Base-by-base conservation (phyloP, 768 basidiomycete species). In the Suillus weaverae region DNA sequence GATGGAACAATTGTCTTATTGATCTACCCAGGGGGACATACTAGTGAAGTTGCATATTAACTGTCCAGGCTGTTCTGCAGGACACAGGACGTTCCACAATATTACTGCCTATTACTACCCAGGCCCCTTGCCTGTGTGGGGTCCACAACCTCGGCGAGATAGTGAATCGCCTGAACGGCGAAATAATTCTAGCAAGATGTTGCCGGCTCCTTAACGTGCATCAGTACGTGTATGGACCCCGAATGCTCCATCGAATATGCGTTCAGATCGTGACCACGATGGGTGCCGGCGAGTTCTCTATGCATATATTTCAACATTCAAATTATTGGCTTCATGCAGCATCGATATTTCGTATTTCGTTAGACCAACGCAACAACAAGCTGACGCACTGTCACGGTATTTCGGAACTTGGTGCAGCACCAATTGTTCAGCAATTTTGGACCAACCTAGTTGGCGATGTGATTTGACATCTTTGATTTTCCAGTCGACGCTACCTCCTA, bases 161-260 rank as follows among this genome's bases (percentile, higher is more conserved):
- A 2, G 72, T 74, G 4, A 77, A 80, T 61, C 62, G 75, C 30
- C 69, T 79, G 35, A 78, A 78, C 44, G 78, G 77, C 3, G 78
- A 79, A 65, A 43, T 76, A 77, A 14, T 79, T 77, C 60, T 77
- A 79, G 63, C 77, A 78, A 62, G 76, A 80, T 60, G 69, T 74
- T 2, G 57, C 77, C 3, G 71, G 71, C 5, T 76, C 77, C 0
- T 77, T 77, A 68, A 75, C 22, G 22, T n/a, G 75, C 76, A n/a
- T 44, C 43, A n/a, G n/a, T n/a, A n/a, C n/a, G n/a, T 5, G 43
- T 10, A 44, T 44, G 20, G 43, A 44, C 43, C 8, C 20, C 43
- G 4, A 44, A n/a, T 20, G 20, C 4, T 4, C 20, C 20, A n/a
- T n/a, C 8, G 43, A 16, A 39, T 39, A 39, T 39, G 14, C 1